Percentiles rank a stretch among this genome's conserved stretches.
Evolutionary conservation across 2,329 filamentous ascomycete genomes (phyloP).

Genomic region (Aspergillus transmontanensis): DNA sequence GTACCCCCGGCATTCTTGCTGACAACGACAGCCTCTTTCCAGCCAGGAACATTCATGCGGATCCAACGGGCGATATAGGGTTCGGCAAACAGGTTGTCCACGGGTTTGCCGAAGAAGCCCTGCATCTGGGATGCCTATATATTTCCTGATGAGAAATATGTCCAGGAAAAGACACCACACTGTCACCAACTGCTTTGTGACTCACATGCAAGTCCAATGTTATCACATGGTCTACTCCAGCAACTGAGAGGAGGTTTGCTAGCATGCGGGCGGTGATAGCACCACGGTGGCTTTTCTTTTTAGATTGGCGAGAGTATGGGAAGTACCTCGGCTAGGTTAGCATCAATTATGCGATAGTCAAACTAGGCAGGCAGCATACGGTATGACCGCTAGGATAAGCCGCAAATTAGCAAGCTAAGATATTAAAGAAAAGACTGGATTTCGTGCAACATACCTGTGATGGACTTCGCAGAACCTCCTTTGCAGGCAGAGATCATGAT

Average conservation of each 20-base stretch:
- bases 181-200: constrained; percentile 16
- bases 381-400: constrained; percentile 45
- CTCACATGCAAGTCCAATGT: constrained; percentile 88
- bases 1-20: constrained; percentile 98
- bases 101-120: constrained; percentile 96
- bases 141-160: constrained; percentile 21
- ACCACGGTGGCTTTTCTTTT: constrained; percentile 96
- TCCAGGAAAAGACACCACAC: constrained; percentile 6
- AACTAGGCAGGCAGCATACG: constrained; percentile 44
- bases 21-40: constrained; percentile 89
- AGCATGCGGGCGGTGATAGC: constrained; percentile 97
- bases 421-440: background rate
- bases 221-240: constrained; percentile 95
- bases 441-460: constrained; percentile 71
- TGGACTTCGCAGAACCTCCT: constrained; percentile 92
- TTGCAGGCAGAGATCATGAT: constrained; percentile 99
- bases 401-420: constrained; percentile 10
- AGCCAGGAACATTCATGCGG: constrained; percentile 79
- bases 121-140: constrained; percentile 88
- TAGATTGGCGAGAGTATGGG: constrained; percentile 98
- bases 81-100: constrained; percentile 96
- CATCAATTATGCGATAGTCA: constrained; percentile 32
- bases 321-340: constrained; percentile 68
- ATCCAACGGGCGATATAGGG: constrained; percentile 96
- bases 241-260: constrained; percentile 88